Conservation (phyloP, 2,329 filamentous ascomycete species). For the Bipolaris victoriae region DNA sequence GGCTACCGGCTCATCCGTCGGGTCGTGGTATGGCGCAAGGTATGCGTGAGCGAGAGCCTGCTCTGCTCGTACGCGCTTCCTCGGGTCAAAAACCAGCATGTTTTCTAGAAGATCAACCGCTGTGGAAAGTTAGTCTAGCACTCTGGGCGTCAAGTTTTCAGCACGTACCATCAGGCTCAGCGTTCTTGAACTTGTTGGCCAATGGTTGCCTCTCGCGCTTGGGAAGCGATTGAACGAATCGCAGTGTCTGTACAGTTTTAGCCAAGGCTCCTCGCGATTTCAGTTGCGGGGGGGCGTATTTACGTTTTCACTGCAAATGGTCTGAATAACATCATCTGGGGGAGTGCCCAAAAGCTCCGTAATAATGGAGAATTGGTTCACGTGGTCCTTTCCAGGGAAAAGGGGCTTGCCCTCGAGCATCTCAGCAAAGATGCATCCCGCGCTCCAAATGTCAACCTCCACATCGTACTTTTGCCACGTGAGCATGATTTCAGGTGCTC, state of each 20-base stretch:
- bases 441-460: conserved; percentile 99
- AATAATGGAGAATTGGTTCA: conserved; percentile 99
- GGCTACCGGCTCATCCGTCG: conserved; percentile 91
- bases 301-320: conserved; percentile 97
- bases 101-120: conserved; percentile 92
- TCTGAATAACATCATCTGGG: conserved; percentile 97
- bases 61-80: conserved; percentile 86
- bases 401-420: conserved; percentile 99
- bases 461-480: conserved; percentile 99
- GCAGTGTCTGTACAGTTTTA: conserved; percentile 70
- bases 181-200: conserved; percentile 90
- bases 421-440: conserved; percentile 97
- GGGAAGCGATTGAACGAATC: conserved; percentile 96
- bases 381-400: conserved; percentile 98
- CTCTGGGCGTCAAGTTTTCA: neutral
- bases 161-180: conserved; percentile 77
- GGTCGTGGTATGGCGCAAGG: conserved; percentile 94
- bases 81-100: conserved; percentile 99
- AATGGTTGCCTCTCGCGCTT: conserved; percentile 91
- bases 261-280: conserved; percentile 1
- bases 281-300: conserved; percentile 18
- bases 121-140: conserved; percentile 43
- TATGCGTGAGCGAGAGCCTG: conserved; percentile 91
- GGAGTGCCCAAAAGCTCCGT: conserved; percentile 95
- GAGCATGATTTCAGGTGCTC: conserved; percentile 99